Evolutionary conservation across 2,329 filamentous ascomycete species (phyloP).

Genomic region (Aspergillus udagawae): DNA sequence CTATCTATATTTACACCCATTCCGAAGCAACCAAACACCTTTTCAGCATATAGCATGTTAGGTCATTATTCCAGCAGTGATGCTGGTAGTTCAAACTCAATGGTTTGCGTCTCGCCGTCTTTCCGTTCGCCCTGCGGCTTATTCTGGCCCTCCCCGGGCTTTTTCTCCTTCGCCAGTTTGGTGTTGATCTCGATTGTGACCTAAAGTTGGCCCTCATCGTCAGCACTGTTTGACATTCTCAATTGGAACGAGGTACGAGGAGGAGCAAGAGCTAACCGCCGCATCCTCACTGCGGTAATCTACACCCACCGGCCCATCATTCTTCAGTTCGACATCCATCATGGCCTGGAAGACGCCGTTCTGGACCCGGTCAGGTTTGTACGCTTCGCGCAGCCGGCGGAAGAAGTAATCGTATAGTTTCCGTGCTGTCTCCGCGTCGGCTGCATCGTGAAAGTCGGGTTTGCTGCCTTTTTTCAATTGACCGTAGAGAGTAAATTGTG

Average conservation of each 20-base stretch:
- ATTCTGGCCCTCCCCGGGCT: slow-evolving; percentile 6
- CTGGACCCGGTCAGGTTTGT: slow-evolving; percentile 72
- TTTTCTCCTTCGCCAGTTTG: slow-evolving; percentile 37
- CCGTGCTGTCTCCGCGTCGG: slow-evolving; percentile 72
- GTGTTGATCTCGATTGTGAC: slow-evolving; percentile 47
- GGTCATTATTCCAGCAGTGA: slow-evolving; percentile 19
- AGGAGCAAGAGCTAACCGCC: slow-evolving; percentile 46
- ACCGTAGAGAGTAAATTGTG: slow-evolving; percentile 91
- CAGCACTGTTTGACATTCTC: slow-evolving; percentile 7
- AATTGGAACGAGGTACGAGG: slow-evolving; percentile 14
- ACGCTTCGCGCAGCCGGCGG: slow-evolving; percentile 67
- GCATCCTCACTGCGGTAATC: slow-evolving; percentile 55
- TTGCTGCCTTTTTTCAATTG: slow-evolving; percentile 94
- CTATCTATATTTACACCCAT: slow-evolving; percentile 3
- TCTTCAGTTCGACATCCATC: slow-evolving; percentile 95
- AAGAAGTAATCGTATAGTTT: slow-evolving; percentile 82
- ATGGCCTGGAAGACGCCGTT: slow-evolving; percentile 97
- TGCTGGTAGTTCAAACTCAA: slow-evolving; percentile 20
- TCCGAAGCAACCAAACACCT: background rate
- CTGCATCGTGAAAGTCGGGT: slow-evolving; percentile 88
- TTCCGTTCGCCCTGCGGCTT: slow-evolving; percentile 5
- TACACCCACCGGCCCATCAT: slow-evolving; percentile 71
- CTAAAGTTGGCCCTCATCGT: slow-evolving; percentile 17
- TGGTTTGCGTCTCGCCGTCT: slow-evolving; percentile 5
- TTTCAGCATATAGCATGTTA: background rate